These are phyloP conservation scores for Ceratocystis colombiana DNA, from an alignment of 2,329 filamentous ascomycete genomes.

Conservation along the genomic window DNA sequence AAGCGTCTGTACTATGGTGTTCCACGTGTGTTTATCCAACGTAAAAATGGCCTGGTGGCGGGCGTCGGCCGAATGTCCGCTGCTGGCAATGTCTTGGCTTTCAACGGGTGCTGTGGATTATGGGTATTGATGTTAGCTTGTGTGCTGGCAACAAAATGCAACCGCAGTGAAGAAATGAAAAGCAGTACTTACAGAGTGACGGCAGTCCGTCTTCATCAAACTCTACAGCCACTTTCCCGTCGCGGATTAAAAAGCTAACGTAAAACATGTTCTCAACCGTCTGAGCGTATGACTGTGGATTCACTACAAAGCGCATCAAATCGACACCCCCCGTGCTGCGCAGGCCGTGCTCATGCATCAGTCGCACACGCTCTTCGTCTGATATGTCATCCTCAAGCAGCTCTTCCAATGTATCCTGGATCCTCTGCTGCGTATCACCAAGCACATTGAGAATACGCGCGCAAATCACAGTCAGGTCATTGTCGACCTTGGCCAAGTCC, in stretches of 20 bases:
- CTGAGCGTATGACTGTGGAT: slow-evolving; percentile 83
- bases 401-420: slow-evolving; percentile 39
- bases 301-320: slow-evolving; percentile 78
- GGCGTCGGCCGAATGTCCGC: slow-evolving; percentile 39
- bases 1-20: slow-evolving; percentile 64
- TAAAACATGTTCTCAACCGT: slow-evolving; percentile 97
- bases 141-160: neutral
- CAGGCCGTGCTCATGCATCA: slow-evolving; percentile 58
- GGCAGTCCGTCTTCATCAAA: slow-evolving; percentile 65
- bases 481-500: slow-evolving; percentile 67
- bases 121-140: neutral
- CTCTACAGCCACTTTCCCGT: slow-evolving; percentile 66
- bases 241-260: slow-evolving; percentile 83
- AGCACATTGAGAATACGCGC: slow-evolving; percentile 60
- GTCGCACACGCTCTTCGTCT: slow-evolving; percentile 38
- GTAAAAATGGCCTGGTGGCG: slow-evolving; percentile 82
- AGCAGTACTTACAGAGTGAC: slow-evolving; percentile 57
- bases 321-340: slow-evolving; percentile 61
- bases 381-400: slow-evolving; percentile 40
- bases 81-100: slow-evolving; percentile 39
- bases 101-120: slow-evolving; percentile 33
- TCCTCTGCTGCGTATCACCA: slow-evolving; percentile 38
- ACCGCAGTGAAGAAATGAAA: neutral
- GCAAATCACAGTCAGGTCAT: slow-evolving; percentile 70
- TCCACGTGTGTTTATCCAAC: slow-evolving; percentile 77